Evolutionary conservation across 139 green algal species (phyloP).

Genomic region (Yamagishiella unicocca): DNA sequence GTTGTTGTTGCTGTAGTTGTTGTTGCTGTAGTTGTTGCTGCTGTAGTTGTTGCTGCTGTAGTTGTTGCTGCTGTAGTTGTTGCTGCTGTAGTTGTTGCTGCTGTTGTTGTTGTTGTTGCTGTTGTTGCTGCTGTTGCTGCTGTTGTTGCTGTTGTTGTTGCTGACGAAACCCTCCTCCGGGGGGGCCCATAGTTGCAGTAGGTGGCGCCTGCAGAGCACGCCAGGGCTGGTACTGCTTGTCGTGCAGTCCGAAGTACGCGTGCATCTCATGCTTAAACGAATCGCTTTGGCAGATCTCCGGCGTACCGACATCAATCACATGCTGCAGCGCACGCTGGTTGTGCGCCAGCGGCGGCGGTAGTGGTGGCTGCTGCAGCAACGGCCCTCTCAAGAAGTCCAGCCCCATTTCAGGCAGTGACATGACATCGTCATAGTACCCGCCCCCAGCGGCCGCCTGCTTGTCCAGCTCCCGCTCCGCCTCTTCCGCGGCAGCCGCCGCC

Average conservation of each 20-base stretch:
- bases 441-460: not conserved
- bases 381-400: no score
- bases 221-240: not conserved
- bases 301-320: not conserved
- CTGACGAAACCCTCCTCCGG: not conserved
- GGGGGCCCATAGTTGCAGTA: not conserved
- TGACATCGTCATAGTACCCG: no score
- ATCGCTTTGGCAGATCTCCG: not conserved
- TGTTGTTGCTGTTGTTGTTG: not conserved
- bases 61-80: slow-evolving; percentile 1
- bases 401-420: no score
- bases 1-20: slow-evolving; percentile 15
- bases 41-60: not conserved
- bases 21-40: not conserved
- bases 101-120: not conserved
- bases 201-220: no score
- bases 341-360: no score
- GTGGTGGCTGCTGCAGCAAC: not conserved
- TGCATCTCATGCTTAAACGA: not conserved
- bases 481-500: not conserved
- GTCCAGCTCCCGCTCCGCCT: not conserved
- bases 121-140: not conserved
- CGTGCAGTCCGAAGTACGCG: no score
- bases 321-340: not conserved
- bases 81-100: not conserved